These are phyloP conservation scores for Rauvolfia tetraphylla DNA, from an alignment of 257 asterid genomes.

Conservation along the genomic window DNA sequence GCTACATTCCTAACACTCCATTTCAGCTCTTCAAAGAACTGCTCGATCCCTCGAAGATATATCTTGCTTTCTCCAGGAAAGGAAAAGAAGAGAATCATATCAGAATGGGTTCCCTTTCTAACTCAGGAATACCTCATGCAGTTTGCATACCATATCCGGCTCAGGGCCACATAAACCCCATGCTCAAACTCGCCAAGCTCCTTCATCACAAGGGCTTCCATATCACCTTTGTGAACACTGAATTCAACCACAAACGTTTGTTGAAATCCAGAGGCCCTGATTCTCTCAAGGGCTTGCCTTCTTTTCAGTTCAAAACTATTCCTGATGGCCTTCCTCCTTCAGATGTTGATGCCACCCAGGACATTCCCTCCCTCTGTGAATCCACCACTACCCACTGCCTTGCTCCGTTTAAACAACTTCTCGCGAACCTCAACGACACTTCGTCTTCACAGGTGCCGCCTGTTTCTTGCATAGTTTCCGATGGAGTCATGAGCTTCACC, in stretches of 20 bases:
- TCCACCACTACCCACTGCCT: constrained; percentile 22
- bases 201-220: constrained; percentile 32
- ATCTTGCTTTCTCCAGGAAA: not conserved
- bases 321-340: constrained; percentile 37
- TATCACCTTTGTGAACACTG: constrained; percentile 25
- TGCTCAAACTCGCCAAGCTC: constrained; percentile 33
- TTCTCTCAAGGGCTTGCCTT: constrained; percentile 25
- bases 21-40: no score
- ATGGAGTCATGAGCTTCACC: constrained; percentile 24
- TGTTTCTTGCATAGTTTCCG: constrained; percentile 28
- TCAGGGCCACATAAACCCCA: constrained; percentile 34
- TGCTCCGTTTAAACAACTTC: constrained; percentile 19
- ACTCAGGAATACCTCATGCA: constrained; percentile 28
- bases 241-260: constrained; percentile 28
- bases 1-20: not conserved
- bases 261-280: constrained; percentile 27
- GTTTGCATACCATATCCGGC: constrained; percentile 34
- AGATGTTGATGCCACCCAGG: constrained; percentile 29
- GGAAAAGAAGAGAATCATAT: not conserved
- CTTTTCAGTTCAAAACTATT: constrained; percentile 27
- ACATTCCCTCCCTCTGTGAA: constrained; percentile 19
- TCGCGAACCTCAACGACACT: constrained; percentile 15
- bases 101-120: constrained; percentile 23
- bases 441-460: constrained; percentile 23
- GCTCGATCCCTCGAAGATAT: no score